Conservation (phyloP, 2,329 filamentous ascomycete species). For the Beauveria pseudobassiana region DNA sequence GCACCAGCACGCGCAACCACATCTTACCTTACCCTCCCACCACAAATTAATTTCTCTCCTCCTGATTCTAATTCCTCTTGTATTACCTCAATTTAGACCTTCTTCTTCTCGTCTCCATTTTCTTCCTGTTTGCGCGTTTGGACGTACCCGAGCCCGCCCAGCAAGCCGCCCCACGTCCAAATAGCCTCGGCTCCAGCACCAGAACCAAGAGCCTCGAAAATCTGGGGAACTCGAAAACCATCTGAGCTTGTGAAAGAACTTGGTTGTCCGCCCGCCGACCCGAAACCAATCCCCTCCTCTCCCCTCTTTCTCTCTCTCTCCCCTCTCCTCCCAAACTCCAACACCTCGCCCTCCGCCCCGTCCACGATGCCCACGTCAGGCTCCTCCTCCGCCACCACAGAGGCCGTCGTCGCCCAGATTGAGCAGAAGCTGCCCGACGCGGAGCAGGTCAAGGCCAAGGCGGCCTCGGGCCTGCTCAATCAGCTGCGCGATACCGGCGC, state of each 20-base stretch:
- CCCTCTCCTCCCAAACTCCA: not conserved
- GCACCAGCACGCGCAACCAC: not conserved
- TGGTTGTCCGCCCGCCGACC: too few relatives aligned
- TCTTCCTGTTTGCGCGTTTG: not conserved
- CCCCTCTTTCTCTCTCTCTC: too few relatives aligned
- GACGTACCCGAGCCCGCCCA: not conserved
- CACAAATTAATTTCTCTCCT: not conserved
- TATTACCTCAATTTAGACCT: too few relatives aligned
- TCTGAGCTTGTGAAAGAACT: not conserved
- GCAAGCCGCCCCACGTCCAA: not conserved
- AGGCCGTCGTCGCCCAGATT: conserved; percentile 34
- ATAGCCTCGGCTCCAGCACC: not conserved
- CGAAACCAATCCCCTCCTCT: too few relatives aligned
- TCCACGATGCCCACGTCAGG: conserved; percentile 16
- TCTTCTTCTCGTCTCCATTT: not conserved
- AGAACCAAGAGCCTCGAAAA: not conserved
- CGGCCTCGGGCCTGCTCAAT: conserved; percentile 30
- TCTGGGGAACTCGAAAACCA: not conserved
- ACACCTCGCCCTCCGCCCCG: not conserved
- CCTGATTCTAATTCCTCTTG: not conserved
- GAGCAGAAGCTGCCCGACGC: conserved; percentile 33
- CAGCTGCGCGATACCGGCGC: conserved; percentile 76
- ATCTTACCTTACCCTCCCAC: conserved; percentile 11
- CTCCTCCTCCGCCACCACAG: conserved; percentile 14
- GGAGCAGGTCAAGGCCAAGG: conserved; percentile 30